Percentiles rank a stretch among this genome's conserved stretches.
These are phyloP conservation scores for Aureobasidium sp. DNA, from an alignment of 2,329 filamentous ascomycete species.

Conservation along the genomic window DNA sequence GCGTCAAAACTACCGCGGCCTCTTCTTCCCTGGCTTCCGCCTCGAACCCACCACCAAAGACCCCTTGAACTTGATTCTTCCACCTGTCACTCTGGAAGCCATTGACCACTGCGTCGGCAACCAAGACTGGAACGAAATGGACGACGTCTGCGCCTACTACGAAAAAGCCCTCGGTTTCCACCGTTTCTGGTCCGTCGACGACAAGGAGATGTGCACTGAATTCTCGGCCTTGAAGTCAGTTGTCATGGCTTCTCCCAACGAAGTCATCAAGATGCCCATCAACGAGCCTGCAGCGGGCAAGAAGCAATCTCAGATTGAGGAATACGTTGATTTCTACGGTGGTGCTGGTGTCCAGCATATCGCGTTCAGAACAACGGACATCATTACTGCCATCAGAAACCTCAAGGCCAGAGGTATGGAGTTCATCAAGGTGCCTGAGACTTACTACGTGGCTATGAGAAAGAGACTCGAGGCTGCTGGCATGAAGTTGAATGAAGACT, in stretches of 20 bases:
- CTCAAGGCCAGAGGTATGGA: slow-evolving; percentile 82
- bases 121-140: slow-evolving; percentile 90
- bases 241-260: slow-evolving; percentile 82
- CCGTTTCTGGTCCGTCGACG: slow-evolving; percentile 95
- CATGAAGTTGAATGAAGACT: slow-evolving; percentile 64
- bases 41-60: slow-evolving; percentile 41
- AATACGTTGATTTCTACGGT: slow-evolving; percentile 77
- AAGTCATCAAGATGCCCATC: slow-evolving; percentile 94
- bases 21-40: slow-evolving; percentile 79
- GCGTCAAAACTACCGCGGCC: slow-evolving; percentile 60
- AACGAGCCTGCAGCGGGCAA: slow-evolving; percentile 90
- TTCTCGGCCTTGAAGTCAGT: slow-evolving; percentile 83
- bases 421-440: slow-evolving; percentile 82
- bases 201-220: slow-evolving; percentile 86
- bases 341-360: slow-evolving; percentile 92
- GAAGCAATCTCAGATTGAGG: slow-evolving; percentile 90
- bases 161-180: slow-evolving; percentile 87
- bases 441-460: slow-evolving; percentile 77
- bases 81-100: slow-evolving; percentile 59
- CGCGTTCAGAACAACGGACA: slow-evolving; percentile 73
- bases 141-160: slow-evolving; percentile 62
- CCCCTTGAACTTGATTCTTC: slow-evolving; percentile 46
- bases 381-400: slow-evolving; percentile 68
- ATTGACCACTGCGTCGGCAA: slow-evolving; percentile 98
- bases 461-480: slow-evolving; percentile 59